Conservation (phyloP, 2,329 filamentous ascomycete species). For the Fusarium floridanum region DNA sequence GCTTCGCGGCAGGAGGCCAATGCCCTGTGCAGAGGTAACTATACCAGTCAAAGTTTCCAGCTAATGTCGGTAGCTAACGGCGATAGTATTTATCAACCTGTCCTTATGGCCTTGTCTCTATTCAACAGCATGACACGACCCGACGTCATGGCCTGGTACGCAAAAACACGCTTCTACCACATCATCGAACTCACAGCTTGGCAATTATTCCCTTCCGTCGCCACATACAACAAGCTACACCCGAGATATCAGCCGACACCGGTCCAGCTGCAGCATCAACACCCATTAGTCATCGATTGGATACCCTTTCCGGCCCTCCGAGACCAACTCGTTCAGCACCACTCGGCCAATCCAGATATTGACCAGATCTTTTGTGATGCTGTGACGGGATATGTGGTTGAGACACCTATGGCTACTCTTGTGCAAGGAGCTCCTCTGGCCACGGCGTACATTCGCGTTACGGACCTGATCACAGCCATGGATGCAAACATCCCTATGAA, state of each 20-base stretch:
- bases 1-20: conserved; percentile 24
- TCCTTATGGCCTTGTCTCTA: conserved; percentile 49
- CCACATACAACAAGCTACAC: conserved; percentile 46
- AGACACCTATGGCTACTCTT: conserved; percentile 47
- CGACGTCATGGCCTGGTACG: conserved; percentile 55
- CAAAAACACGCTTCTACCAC: conserved; percentile 54
- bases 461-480: conserved; percentile 49
- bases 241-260: conserved; percentile 47
- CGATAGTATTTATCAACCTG: conserved; percentile 45
- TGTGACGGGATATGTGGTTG: conserved; percentile 50
- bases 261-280: conserved; percentile 38
- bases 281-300: conserved; percentile 50
- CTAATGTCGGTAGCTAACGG: background rate
- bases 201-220: conserved; percentile 48
- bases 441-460: conserved; percentile 48
- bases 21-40: conserved; percentile 31
- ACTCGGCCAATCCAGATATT: conserved; percentile 49
- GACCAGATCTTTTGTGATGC: conserved; percentile 52
- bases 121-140: conserved; percentile 53
- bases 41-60: background rate
- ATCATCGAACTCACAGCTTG: conserved; percentile 52
- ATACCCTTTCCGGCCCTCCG: conserved; percentile 49
- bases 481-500: conserved; percentile 8
- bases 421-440: conserved; percentile 42
- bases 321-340: conserved; percentile 47